Evolutionary conservation across 1,284 basidiomycete species (phyloP).

Genomic region (Rhodotorula sp.): DNA sequence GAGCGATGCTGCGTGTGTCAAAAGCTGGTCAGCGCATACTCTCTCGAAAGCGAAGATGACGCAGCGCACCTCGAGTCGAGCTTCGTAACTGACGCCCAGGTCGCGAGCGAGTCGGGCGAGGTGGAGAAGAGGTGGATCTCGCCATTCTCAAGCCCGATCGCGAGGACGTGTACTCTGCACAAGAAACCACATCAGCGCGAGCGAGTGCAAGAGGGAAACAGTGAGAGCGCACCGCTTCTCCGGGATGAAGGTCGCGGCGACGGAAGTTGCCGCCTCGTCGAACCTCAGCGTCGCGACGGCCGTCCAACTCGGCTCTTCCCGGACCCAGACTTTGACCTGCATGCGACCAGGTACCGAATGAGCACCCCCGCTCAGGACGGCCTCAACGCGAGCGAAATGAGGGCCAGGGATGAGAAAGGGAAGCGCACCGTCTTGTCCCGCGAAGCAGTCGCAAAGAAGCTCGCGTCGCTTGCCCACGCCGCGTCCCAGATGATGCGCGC

Average conservation of each 20-base stretch:
- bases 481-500: conserved; percentile 94
- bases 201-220: not conserved
- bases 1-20: conserved; percentile 44
- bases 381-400: no score
- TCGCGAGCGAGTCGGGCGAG: conserved; percentile 31
- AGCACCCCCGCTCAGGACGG: not conserved
- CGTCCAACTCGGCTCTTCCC: conserved; percentile 5
- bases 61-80: conserved; percentile 24
- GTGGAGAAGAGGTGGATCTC: conserved; percentile 47
- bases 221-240: not conserved
- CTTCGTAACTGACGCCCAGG: conserved; percentile 29
- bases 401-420: no score
- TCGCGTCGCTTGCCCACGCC: conserved; percentile 72
- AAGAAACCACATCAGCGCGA: not conserved
- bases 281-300: conserved; percentile 49
- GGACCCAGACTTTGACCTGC: conserved; percentile 36
- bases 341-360: not conserved
- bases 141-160: conserved; percentile 54
- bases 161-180: conserved; percentile 45
- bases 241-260: conserved; percentile 37
- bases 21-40: not conserved
- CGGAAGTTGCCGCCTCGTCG: conserved; percentile 51
- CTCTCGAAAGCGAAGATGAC: not conserved
- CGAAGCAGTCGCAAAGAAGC: conserved; percentile 87
- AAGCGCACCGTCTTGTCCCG: conserved; percentile 82